A percentile compares a stretch with the other conserved stretches of the same genome.
These are phyloP conservation scores for Chlorella sp. DNA, from an alignment of 139 green algal species.

Conservation along the genomic window DNA sequence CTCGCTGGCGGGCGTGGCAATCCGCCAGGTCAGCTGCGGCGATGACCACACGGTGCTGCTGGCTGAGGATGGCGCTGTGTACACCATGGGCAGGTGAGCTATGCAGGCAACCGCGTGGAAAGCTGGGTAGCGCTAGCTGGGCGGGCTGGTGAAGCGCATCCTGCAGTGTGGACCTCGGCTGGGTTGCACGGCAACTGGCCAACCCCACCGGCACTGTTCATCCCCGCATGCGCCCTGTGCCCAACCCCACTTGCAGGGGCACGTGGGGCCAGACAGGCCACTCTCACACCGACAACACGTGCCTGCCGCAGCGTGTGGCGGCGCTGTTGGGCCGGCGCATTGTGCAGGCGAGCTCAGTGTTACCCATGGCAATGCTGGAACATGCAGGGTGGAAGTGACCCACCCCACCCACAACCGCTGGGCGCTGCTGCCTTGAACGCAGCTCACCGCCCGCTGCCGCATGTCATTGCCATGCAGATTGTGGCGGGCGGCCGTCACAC, in stretches of 20 bases:
- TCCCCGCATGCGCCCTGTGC: neutral
- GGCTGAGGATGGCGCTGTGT: slow-evolving; percentile 49
- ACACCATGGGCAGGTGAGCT: slow-evolving; percentile 51
- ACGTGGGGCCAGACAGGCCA: slow-evolving; percentile 74
- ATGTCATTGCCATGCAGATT: slow-evolving; percentile 40
- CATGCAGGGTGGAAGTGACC: neutral
- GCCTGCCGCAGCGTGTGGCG: slow-evolving; percentile 46
- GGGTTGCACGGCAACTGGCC: too few relatives aligned
- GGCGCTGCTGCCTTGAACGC: too few relatives aligned
- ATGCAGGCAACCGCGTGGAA: too few relatives aligned
- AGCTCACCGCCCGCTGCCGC: too few relatives aligned
- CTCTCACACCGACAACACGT: slow-evolving; percentile 54
- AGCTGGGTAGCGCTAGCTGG: neutral
- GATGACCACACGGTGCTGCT: slow-evolving; percentile 73
- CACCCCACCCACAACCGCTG: too few relatives aligned
- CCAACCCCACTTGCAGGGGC: slow-evolving; percentile 35
- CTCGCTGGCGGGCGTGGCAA: slow-evolving; percentile 35
- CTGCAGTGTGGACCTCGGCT: too few relatives aligned
- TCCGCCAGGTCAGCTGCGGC: slow-evolving; percentile 50
- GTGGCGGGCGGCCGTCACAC: slow-evolving; percentile 67
- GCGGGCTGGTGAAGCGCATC: neutral
- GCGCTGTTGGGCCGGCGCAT: slow-evolving; percentile 50
- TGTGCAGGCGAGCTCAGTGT: slow-evolving; percentile 51
- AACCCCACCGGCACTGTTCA: neutral
- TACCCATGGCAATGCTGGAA: neutral